Base-by-base conservation (phyloP, 2,329 filamentous ascomycete species). In the Sporothrix pallida region DNA sequence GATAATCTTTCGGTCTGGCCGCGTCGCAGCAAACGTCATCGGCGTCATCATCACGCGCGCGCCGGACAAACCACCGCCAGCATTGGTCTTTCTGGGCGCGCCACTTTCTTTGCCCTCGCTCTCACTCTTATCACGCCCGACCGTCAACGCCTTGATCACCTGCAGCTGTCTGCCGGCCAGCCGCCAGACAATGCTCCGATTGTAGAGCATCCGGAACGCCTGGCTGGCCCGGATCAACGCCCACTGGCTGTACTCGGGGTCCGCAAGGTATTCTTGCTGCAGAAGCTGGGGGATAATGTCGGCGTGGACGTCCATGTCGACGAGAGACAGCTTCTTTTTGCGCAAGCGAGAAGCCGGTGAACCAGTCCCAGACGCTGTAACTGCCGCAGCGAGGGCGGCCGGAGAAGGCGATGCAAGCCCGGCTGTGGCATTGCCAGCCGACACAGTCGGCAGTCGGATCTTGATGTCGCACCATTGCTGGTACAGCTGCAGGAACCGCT, bases 201-300 rank as follows among this genome's bases (percentile, higher is more conserved):
- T 70, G 75, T 83, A 81, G 50, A 80, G 82, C n/a, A 80, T 56
- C 58, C 83, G 83, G 77, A 87, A 88, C 3, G 82, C 79, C 3
- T 80, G 80, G 1, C 86, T 87, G 0, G 87, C 87, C 73, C 87
- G 87, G 17, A 89, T 79, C 2, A 87, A 78, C 2, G 83, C 81
- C 87, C 86, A 89, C 3, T 76, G 78, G 37, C 81, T 83, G 12
- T 81, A 72, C 0, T 80, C 80, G 0, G 78, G 73, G 6, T 78
- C 75, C 0, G 74, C 60, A 4, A 80, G 74, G 60, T 77, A 76
- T 0, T 75, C 74, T 50, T 79, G 79, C 13, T 80, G 78, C 5
- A 86, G 75, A 2, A 80, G 78, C 0, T 72, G 71, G 17, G 77
- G 71, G 23, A 88, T 83, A 1, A 76, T 77, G 8, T 80, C 77